Conservation (phyloP, 495 filamentous ascomycete species). For the Beverwykella pulmonaria region DNA sequence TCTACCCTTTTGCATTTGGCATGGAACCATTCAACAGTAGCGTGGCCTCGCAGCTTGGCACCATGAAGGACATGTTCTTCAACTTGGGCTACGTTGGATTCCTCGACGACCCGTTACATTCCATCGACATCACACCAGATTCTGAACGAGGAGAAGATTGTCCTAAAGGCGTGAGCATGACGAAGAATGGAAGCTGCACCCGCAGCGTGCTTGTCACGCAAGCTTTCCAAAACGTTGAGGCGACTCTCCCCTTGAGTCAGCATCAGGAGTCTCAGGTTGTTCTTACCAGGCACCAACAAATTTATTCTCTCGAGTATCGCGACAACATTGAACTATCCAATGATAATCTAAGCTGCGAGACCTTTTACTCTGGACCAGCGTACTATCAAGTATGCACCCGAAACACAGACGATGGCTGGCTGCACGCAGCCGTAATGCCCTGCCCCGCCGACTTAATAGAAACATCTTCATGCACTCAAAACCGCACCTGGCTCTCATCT, state of each 20-base stretch:
- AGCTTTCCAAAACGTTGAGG: slow-evolving; percentile 20
- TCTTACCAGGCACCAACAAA: slow-evolving; percentile 18
- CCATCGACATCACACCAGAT: slow-evolving; percentile 14
- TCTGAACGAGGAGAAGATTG: slow-evolving; percentile 1
- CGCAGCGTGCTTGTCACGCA: slow-evolving; percentile 16
- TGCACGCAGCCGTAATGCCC: slow-evolving; percentile 9
- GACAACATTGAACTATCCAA: slow-evolving; percentile 18
- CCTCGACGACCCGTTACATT: slow-evolving; percentile 17
- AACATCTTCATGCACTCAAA: not conserved
- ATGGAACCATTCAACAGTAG: slow-evolving; percentile 29
- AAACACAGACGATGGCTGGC: not conserved
- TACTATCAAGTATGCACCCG: slow-evolving; percentile 15
- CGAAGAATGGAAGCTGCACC: slow-evolving; percentile 1
- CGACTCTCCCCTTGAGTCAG: not conserved
- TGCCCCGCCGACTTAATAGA: slow-evolving; percentile 14
- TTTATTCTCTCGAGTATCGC: slow-evolving; percentile 19
- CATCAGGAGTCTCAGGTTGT: not conserved
- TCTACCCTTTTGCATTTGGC: slow-evolving; percentile 16
- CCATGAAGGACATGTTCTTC: slow-evolving; percentile 30
- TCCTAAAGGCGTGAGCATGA: slow-evolving; percentile 6
- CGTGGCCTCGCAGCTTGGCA: slow-evolving; percentile 23
- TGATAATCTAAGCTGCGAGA: slow-evolving; percentile 1
- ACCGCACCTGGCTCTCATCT: slow-evolving; percentile 4
- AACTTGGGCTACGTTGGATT: slow-evolving; percentile 25
- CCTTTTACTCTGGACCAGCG: slow-evolving; percentile 11